These are phyloP conservation scores for Phanerodontia chrysosporium DNA, from an alignment of 768 basidiomycete species.

Conservation along the genomic window DNA sequence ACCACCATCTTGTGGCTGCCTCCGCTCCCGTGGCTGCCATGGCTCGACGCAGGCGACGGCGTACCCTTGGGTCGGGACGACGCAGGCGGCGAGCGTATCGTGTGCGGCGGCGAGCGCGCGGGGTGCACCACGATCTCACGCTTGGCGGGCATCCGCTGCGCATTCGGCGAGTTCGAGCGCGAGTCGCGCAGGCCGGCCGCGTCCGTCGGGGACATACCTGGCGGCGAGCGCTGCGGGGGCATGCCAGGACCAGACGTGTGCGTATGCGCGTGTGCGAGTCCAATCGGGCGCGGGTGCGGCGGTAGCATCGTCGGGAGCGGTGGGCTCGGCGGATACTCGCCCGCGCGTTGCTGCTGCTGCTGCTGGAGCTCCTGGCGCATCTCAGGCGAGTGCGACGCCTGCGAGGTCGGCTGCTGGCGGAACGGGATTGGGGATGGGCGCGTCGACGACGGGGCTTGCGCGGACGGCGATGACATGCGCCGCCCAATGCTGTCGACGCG, in stretches of 20 bases:
- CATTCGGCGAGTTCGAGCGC: conserved; percentile 29
- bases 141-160: conserved; percentile 36
- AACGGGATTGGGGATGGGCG: conserved; percentile 71
- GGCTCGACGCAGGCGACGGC: conserved; percentile 51
- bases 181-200: conserved; percentile 48
- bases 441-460: conserved; percentile 33
- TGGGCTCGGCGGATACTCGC: conserved; percentile 42
- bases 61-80: conserved; percentile 46
- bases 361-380: conserved; percentile 43
- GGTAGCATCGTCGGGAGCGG: conserved; percentile 60
- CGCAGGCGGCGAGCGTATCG: conserved; percentile 6
- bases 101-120: conserved; percentile 26
- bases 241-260: conserved; percentile 32
- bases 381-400: conserved; percentile 70
- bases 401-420: conserved; percentile 64
- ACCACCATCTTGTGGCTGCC: neutral
- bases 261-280: conserved; percentile 33
- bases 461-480: conserved; percentile 6
- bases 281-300: conserved; percentile 72
- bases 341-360: conserved; percentile 28
- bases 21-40: conserved; percentile 18
- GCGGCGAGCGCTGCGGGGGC: conserved; percentile 60
- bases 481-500: conserved; percentile 42
- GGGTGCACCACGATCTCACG: conserved; percentile 48
- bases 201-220: conserved; percentile 45